Evolutionary conservation across 306 rosid species (phyloP).

Genomic region (Cicer yamashitae): DNA sequence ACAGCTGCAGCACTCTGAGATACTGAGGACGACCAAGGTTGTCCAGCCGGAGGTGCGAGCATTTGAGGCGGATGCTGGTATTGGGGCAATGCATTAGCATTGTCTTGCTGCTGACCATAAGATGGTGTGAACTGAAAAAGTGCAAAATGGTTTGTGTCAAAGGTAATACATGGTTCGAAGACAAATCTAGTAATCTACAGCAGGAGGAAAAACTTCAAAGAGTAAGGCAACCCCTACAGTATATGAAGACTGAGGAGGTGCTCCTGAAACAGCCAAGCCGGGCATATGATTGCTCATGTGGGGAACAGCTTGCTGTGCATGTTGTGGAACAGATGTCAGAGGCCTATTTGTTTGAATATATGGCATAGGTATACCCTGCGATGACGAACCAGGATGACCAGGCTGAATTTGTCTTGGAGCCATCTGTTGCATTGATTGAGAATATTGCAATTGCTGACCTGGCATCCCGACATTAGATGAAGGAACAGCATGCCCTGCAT

Average conservation of each 20-base stretch:
- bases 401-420: conserved; percentile 77
- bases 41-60: conserved; percentile 73
- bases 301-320: conserved; percentile 75
- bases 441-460: conserved; percentile 76
- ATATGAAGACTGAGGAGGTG: conserved; percentile 72
- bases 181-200: conserved; percentile 1
- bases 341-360: conserved; percentile 82
- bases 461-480: conserved; percentile 75
- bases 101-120: conserved; percentile 73
- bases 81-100: conserved; percentile 60
- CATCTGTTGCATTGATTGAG: conserved; percentile 87
- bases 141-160: conserved; percentile 34
- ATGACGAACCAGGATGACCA: conserved; percentile 62
- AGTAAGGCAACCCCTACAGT: conserved; percentile 57
- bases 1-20: conserved; percentile 61
- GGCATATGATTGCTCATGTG: conserved; percentile 74
- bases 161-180: conserved; percentile 25
- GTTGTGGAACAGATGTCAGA: conserved; percentile 65
- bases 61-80: conserved; percentile 80
- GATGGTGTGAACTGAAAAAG: conserved; percentile 68
- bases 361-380: conserved; percentile 70
- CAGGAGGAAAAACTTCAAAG: conserved; percentile 17
- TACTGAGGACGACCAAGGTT: conserved; percentile 80
- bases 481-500: conserved; percentile 69
- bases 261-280: conserved; percentile 70